Evolutionary conservation across 1,284 basidiomycete genomes (phyloP), one percentile per base, ranked within the genome.

Genomic region (Apiotrichum montevideense): DNA sequence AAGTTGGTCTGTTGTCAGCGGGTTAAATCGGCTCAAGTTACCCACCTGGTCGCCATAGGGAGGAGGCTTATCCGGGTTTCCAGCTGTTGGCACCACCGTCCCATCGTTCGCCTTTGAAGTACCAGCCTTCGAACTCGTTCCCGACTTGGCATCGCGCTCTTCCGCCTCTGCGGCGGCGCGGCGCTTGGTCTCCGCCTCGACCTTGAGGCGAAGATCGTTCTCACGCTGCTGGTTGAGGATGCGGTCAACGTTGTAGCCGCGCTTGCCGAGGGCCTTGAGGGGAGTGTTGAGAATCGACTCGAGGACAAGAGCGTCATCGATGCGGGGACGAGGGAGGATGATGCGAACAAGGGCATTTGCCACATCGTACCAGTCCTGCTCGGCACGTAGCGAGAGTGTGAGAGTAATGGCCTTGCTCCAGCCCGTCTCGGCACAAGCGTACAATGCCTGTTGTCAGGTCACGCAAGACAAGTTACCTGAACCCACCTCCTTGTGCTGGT

Each of bases 351-450:
- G 78, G 14, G 57, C 52, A 4, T 51, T 47, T n/a, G 61, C 45
- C 5, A 62, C 52, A 15, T 96, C 93, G 68, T 90, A 96, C 82
- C 90, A 88, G 69, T 97, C 93, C n/a, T 87, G 77, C 60, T 88
- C 82, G 9, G 86, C 79, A 57, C 85, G 84, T 14, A 80, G 79
- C 4, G 90, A 87, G 37, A 96, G 77, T 79, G 86, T 90, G 34
- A 96, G 71, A 44, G 87, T 81, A 47, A 95, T 83, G 8, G 83
- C 85, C 45, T 77, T 79, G 2, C 81, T 79, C 47, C 68, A 63
- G 14, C 55, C 43, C 11, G 77, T 79, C 57, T 81, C 80, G 14
- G 88, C 87, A 51, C 85, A 85, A 4, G 90, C 90, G 42, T 89
- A 91, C 9, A 73, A 64, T 82, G 82, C 61, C 78, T 83, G 60